phyloP scores from a whole-genome alignment of 2,329 filamentous ascomycete species.

The Colletotrichum musicola region DNA sequence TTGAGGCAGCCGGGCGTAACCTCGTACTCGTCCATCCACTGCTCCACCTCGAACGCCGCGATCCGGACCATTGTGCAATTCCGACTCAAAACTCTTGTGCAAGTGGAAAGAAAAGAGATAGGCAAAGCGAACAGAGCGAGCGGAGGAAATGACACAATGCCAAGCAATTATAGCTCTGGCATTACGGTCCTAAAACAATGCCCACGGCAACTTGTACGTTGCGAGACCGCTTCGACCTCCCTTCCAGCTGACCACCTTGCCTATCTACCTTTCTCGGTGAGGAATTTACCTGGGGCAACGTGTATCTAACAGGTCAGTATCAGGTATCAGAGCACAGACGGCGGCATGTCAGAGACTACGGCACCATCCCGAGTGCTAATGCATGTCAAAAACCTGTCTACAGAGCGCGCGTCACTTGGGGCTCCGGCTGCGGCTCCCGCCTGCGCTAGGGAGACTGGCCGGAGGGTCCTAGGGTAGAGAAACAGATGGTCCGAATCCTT shows the following conservation, averaged over 20 bases:
- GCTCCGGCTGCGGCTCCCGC: not conserved
- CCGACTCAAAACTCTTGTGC: not conserved
- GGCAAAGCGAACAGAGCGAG: not conserved
- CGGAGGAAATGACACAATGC: conserved; percentile 29
- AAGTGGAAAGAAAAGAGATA: not conserved
- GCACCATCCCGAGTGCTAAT: conserved; percentile 10
- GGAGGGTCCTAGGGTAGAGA: not conserved
- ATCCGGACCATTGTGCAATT: conserved; percentile 48
- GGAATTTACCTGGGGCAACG: no score
- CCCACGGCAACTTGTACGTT: conserved; percentile 4
- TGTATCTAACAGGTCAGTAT: no score
- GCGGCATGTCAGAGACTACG: conserved; percentile 1
- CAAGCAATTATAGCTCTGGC: conserved; percentile 12
- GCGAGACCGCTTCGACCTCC: conserved; percentile 20
- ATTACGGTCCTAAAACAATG: conserved; percentile 26
- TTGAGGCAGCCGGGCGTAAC: conserved; percentile 71
- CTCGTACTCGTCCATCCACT: conserved; percentile 76
- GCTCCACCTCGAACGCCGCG: conserved; percentile 74
- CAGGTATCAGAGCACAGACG: conserved; percentile 17
- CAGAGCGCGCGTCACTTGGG: conserved; percentile 12
- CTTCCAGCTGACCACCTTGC: not conserved
- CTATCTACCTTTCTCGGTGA: no score
- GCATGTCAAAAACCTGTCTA: conserved; percentile 32
- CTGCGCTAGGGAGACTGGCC: conserved; percentile 7
- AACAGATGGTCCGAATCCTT: conserved; percentile 10